Evolutionary conservation across 805 yeast species (phyloP), one percentile per base, ranked within the genome.

Genomic region (Candida insectorum): DNA sequence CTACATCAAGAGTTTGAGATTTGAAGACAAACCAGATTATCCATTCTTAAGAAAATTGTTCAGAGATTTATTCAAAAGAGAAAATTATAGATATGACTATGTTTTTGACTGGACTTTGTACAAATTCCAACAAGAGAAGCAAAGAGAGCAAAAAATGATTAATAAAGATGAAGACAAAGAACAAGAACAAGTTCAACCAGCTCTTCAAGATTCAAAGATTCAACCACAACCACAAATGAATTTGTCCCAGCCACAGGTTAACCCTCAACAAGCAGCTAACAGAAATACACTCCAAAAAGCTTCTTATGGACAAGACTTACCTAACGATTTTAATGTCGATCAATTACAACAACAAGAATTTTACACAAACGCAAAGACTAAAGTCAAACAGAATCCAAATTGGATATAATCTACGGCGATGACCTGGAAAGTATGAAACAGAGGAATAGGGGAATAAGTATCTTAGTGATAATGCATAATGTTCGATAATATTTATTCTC

Each of bases 11-110:
- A 83, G 93, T 39, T 75, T 91, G 51, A 75, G 96, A 44, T 91
- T 93, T 52, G 97, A 91, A 52, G 97, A 93, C 60, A 87, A 87
- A 58, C 98, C 98, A 8, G 97, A 91, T 62, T 91, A 93, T 60
- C 73, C 79, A 28, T 91, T 82, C 56, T 72, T 91, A 59, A 83
- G 97, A 52, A 82, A 86, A 57, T 70, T 91, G 37, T 84, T 91
- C 64, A 79, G 96, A 52, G 97, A 89, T 54, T 70, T 93, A 49
- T 87, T 87, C 56, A 71, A 85, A 44, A 78, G 91, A 45, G 91
- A 91, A 58, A 85, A 86, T 38, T 91, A 87, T 60, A 79, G 82
- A 48, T 91, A 89, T 60, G 97, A 91, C 63, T 91, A 88, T 60
- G 79, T 93, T 15, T 91, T 88, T 62, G 98, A 91, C 63, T 91